These are phyloP conservation scores for Lobosporangium transversale DNA, from an alignment of 192 early-diverging fungal species.

Conservation along the genomic window DNA sequence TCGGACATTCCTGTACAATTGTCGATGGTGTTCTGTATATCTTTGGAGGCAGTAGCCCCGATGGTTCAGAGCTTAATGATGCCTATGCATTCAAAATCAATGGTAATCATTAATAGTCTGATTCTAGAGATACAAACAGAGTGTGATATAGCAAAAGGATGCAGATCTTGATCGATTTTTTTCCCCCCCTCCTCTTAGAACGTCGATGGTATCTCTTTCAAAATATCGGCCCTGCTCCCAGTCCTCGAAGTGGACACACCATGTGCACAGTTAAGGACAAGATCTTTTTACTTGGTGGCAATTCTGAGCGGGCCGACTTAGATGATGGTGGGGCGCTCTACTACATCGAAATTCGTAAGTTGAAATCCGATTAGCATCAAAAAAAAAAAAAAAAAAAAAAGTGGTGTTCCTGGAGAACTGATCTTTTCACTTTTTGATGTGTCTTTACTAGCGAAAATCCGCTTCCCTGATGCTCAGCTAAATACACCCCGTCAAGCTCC, in stretches of 20 bases:
- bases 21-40: conserved; percentile 65
- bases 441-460: conserved; percentile 44
- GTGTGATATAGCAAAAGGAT: too few species aligned
- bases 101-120: conserved; percentile 28
- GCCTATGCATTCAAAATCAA: conserved; percentile 61
- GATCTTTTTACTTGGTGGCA: conserved; percentile 64
- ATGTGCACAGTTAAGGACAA: conserved; percentile 58
- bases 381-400: not conserved
- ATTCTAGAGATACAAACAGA: too few species aligned
- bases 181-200: conserved; percentile 23
- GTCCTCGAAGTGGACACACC: conserved; percentile 54
- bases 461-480: conserved; percentile 17
- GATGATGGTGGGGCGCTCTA: conserved; percentile 39
- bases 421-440: too few species aligned
- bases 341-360: conserved; percentile 29
- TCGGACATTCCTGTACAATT: conserved; percentile 47
- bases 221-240: conserved; percentile 61
- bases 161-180: not conserved
- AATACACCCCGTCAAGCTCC: conserved; percentile 30
- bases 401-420: too few species aligned
- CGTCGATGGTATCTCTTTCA: conserved; percentile 68
- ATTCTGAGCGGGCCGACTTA: conserved; percentile 44
- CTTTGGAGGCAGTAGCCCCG: conserved; percentile 61
- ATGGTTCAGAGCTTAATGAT: conserved; percentile 58
- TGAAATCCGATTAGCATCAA: not conserved